These are phyloP conservation scores for Fragaria vesca DNA, from an alignment of 306 rosid genomes.

Conservation along the genomic window DNA sequence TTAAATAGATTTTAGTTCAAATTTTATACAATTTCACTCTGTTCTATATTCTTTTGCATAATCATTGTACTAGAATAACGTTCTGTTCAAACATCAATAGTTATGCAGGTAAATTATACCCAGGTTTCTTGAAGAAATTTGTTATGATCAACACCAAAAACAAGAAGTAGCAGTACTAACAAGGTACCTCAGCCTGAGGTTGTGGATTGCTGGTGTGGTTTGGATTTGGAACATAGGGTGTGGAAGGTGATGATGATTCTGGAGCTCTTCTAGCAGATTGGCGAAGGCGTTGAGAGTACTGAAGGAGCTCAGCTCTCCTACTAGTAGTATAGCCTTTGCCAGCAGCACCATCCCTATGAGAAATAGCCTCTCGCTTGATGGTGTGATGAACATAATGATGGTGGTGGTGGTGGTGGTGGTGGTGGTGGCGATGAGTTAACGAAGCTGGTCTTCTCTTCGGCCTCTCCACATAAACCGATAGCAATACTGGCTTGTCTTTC, in stretches of 20 bases:
- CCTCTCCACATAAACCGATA: slow-evolving; percentile 58
- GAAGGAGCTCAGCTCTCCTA: slow-evolving; percentile 72
- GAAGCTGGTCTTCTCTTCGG: slow-evolving; percentile 29
- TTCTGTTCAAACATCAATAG: no score
- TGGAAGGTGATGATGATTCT: slow-evolving; percentile 20
- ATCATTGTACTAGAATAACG: no score
- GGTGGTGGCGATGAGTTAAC: slow-evolving; percentile 28
- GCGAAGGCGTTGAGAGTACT: slow-evolving; percentile 55
- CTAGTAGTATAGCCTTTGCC: slow-evolving; percentile 37
- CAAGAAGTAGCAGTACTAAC: background rate
- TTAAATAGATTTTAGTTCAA: background rate
- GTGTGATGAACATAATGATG: slow-evolving; percentile 38
- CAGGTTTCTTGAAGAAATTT: background rate
- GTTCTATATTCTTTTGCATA: background rate
- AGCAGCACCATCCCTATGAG: slow-evolving; percentile 12
- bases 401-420: slow-evolving; percentile 24
- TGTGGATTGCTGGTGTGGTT: slow-evolving; percentile 27
- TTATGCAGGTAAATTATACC: no score
- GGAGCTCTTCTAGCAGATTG: slow-evolving; percentile 40
- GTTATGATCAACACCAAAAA: background rate
- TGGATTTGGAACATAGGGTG: slow-evolving; percentile 25
- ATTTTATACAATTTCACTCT: background rate
- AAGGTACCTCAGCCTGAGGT: slow-evolving; percentile 27
- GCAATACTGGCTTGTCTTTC: slow-evolving; percentile 48
- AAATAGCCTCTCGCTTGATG: slow-evolving; percentile 27